Base-by-base conservation (phyloP, 306 rosid species). In the Styphnolobium japonicum region DNA sequence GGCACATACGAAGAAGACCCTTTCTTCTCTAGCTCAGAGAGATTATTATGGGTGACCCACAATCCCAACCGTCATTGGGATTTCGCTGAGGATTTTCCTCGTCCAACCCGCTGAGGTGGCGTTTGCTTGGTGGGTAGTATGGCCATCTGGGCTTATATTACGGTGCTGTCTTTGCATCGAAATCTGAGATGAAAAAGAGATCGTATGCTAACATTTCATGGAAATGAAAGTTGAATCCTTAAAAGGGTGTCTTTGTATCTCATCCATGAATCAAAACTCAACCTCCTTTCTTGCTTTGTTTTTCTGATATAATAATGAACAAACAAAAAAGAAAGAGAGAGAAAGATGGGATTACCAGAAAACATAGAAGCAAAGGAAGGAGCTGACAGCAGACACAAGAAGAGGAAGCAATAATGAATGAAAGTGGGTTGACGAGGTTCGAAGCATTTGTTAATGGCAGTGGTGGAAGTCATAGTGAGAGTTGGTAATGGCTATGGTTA, bases 301-400 rank as follows among this genome's bases (percentile, higher is more conserved):
- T 27, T 2, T 40, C 2, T 65, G 16, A 45, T 0, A 65, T 3
- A 34, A 61, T 25, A 27, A 27, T 9, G 62, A 37, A 1, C 5
- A 27, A 25, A 7, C 4, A 16, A 22, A 14, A 2, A 57, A 3
- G 0, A 25, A 45, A 33, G 36, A 0, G 4, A 19, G 14, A 31
- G 21, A 48, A 65, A 56, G 16, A 2, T 4, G 18, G 46, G 25
- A 12, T 78, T 86, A 90, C 94, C 94, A 53, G 86, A 80, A 29
- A 84, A 71, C 4, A 39, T 48, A 65, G 80, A 78, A 78, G 85
- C 76, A 21, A 66, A 65, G 0, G 91, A 71, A 79, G 81, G 75
- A 15, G 80, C 39, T 0, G 82, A 86, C 6, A 77, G 14, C 34
- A 84, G 75, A 56, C 14, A 84, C 12, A 82, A 73, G 51, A 84